These are phyloP conservation scores for Moniliophthora roreri DNA, from an alignment of 1,284 basidiomycete genomes.

Conservation along the genomic window DNA sequence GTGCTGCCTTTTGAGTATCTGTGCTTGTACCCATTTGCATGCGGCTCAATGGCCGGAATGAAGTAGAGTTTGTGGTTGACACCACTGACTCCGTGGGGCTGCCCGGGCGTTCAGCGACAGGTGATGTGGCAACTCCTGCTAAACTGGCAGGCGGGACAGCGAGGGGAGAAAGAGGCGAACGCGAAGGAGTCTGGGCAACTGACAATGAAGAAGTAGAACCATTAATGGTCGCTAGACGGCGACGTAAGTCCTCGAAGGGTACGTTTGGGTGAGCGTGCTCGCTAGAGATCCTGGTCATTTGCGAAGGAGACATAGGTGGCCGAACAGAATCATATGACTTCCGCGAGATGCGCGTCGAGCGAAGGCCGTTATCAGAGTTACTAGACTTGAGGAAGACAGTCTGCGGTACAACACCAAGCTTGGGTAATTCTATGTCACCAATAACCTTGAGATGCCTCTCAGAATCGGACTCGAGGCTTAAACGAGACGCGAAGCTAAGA, in stretches of 20 bases:
- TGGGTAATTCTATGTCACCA: constrained; percentile 72
- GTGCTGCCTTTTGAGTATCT: constrained; percentile 80
- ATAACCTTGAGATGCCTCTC: constrained; percentile 67
- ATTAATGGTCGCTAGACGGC: constrained; percentile 69
- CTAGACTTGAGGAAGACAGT: constrained; percentile 87
- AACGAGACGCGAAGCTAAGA: constrained; percentile 60
- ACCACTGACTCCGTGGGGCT: constrained; percentile 76
- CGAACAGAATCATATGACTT: constrained; percentile 37
- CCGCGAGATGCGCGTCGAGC: constrained; percentile 35
- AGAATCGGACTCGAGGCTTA: constrained; percentile 59
- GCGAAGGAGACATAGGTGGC: constrained; percentile 41
- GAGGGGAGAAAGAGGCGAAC: background rate
- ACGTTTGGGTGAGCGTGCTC: constrained; percentile 40
- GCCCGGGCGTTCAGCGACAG: constrained; percentile 51
- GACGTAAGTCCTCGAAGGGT: constrained; percentile 73
- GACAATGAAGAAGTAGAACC: constrained; percentile 63
- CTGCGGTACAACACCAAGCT: constrained; percentile 89
- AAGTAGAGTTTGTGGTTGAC: constrained; percentile 65
- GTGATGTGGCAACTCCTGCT: constrained; percentile 6
- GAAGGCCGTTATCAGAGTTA: constrained; percentile 37
- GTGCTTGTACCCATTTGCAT: constrained; percentile 65
- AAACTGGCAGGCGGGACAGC: background rate
- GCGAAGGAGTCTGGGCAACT: constrained; percentile 40
- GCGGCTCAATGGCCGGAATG: constrained; percentile 56
- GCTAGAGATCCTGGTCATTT: constrained; percentile 44